Evolutionary conservation across 108 stramenopile genomes (phyloP).

Genomic region (Ochromonas danica): DNA sequence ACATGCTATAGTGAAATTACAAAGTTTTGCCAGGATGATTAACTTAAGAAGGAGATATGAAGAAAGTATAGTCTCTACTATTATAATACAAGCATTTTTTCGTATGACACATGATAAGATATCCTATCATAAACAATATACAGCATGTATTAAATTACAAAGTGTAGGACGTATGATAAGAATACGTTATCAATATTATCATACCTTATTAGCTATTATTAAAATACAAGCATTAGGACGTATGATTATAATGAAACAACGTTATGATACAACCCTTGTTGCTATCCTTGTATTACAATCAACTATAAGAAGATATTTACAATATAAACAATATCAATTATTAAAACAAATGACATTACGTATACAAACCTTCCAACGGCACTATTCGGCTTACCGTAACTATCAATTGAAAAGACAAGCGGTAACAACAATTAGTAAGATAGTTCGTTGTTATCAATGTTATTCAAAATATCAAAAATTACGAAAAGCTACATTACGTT

Average conservation of each 20-base stretch:
- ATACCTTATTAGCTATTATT: not conserved
- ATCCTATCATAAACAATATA: not conserved
- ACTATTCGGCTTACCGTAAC: not conserved
- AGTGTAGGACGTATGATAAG: not conserved
- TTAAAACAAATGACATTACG: not conserved
- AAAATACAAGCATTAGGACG: constrained; percentile 4
- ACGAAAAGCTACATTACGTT: not conserved
- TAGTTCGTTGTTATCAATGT: not conserved
- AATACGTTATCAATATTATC: not conserved
- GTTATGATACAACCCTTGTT: not conserved
- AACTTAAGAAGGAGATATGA: too few relatives aligned
- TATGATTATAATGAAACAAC: not conserved
- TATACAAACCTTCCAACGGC: not conserved
- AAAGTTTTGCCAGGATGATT: too few relatives aligned
- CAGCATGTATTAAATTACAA: not conserved
- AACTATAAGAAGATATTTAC: not conserved
- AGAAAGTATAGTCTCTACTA: not conserved
- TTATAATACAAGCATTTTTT: not conserved
- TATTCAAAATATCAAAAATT: not conserved
- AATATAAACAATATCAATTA: not conserved
- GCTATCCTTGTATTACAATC: not conserved
- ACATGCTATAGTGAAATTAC: too few relatives aligned
- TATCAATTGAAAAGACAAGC: not conserved
- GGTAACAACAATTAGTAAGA: not conserved
- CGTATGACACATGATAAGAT: not conserved